Evolutionary conservation across 1,284 basidiomycete genomes (phyloP), one percentile per base, ranked within the genome.

Genomic region (Naganishia albida): DNA sequence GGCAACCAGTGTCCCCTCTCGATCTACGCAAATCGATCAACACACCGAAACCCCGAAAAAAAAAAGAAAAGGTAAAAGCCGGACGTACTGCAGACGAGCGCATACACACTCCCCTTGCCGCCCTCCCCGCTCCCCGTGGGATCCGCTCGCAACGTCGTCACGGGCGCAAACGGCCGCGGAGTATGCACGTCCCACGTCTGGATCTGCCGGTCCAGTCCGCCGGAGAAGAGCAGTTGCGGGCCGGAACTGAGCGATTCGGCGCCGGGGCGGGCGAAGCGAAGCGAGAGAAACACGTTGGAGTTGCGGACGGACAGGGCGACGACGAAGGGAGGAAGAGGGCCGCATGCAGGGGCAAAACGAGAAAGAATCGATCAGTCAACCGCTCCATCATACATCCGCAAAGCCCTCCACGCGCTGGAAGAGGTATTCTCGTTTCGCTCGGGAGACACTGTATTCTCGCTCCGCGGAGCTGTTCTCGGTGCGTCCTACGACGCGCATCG

Each of bases 121-220:
- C 85, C 84, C n/a, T n/a, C 34, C 7, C 82, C 79, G 2, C 83
- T 77, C 55, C 46, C 23, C 87, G 83, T 25, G 10, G 23, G 10
- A 8, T 56, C 30, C 30, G 59, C 62, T 10, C 40, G 34, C 44
- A 79, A 75, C 25, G 71, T 75, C 39, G 75, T 68, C 15, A 81
- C 68, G 4, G 77, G 78, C 18, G 72, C 70, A 60, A 76, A 71
- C 0, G 80, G 68, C 54, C 79, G 68, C 6, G 80, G 74, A 51
- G 83, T 80, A 13, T 80, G 80, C n/a, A 94, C 82, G 74, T 97
- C 93, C 95, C 96, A 99, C 0, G 99, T 82, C 73, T 93, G 93
- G 77, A 99, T 88, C 1, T 88, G 90, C 18, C 90, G 84, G 80
- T 99, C 96, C 68, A 99, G 92, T 0, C 93, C 95, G 1, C 93